phyloP scores from a whole-genome alignment of 345 rosid genomes.

The Ceriops zippeliana region DNA sequence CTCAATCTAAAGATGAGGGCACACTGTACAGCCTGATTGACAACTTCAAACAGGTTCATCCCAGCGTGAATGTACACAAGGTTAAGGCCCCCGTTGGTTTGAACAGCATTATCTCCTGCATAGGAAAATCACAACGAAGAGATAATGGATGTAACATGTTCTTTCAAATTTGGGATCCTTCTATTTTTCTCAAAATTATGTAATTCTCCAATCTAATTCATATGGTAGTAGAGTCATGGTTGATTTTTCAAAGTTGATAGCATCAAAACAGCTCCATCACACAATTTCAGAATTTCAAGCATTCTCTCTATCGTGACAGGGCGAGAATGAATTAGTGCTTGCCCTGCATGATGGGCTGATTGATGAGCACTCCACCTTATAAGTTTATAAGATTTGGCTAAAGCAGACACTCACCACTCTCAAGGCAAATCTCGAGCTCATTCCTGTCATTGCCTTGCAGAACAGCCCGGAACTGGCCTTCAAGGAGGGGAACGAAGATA shows the following conservation, averaged over 20 bases:
- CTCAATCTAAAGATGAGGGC: too few species aligned
- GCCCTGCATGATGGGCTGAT: too few species aligned
- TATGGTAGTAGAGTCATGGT: conserved; percentile 27
- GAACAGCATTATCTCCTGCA: too few species aligned
- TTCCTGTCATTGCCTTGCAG: conserved; percentile 84
- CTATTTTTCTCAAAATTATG: conserved; percentile 22
- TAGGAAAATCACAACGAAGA: too few species aligned
- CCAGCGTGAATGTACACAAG: too few species aligned
- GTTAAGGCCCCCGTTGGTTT: too few species aligned
- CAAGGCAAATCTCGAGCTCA: conserved; percentile 87
- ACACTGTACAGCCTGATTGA: too few species aligned
- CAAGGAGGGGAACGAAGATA: conserved; percentile 89
- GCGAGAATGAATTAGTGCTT: neutral
- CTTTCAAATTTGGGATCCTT: conserved; percentile 32
- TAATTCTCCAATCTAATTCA: conserved; percentile 27
- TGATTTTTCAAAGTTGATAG: conserved; percentile 26
- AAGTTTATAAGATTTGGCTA: too few species aligned
- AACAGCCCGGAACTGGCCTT: conserved; percentile 93
- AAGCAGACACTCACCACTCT: conserved; percentile 60
- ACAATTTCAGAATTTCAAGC: neutral
- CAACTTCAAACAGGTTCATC: too few species aligned
- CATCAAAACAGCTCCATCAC: conserved; percentile 30
- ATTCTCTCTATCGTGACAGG: neutral
- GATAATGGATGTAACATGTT: conserved; percentile 25
- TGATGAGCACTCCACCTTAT: too few species aligned